Percentiles rank a stretch among this genome's conserved stretches.
phyloP scores from a whole-genome alignment of 345 rosid genomes.

The Erodium maritimum region DNA sequence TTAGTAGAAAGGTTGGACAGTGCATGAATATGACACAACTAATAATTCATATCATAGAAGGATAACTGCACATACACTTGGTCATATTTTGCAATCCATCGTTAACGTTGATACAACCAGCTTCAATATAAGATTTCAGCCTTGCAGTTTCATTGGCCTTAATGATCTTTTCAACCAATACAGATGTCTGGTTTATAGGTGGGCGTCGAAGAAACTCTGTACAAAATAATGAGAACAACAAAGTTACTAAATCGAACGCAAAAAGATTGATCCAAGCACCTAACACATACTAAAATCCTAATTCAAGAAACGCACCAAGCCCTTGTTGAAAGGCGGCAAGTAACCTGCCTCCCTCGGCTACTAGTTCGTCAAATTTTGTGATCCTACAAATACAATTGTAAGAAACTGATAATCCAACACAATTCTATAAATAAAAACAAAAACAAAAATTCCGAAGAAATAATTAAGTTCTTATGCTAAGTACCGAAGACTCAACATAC shows the following conservation, averaged over 20 bases:
- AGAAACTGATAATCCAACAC: no score
- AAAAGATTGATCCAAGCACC: neutral
- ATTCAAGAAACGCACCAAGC: constrained; percentile 25
- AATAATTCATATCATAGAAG: no score
- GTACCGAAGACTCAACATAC: no score
- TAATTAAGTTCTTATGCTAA: no score
- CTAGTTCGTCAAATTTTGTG: constrained; percentile 52
- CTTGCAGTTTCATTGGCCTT: constrained; percentile 51
- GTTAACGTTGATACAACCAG: constrained; percentile 36
- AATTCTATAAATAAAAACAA: no score
- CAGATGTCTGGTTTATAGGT: constrained; percentile 34
- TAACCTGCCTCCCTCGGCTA: constrained; percentile 24
- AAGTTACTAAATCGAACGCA: neutral
- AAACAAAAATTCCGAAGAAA: no score
- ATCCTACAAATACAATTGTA: constrained; percentile 21
- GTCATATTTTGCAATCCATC: constrained; percentile 33
- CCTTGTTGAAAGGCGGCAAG: constrained; percentile 47
- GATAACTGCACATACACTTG: constrained; percentile 41
- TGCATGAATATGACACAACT: no score
- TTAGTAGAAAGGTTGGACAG: no score
- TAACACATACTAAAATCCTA: neutral
- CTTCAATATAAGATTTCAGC: constrained; percentile 44
- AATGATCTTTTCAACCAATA: constrained; percentile 35
- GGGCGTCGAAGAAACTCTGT: constrained; percentile 54
- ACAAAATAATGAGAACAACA: neutral